Base-by-base conservation (phyloP, 106 monocot genomes). In the Iris macrosiphon region DNA sequence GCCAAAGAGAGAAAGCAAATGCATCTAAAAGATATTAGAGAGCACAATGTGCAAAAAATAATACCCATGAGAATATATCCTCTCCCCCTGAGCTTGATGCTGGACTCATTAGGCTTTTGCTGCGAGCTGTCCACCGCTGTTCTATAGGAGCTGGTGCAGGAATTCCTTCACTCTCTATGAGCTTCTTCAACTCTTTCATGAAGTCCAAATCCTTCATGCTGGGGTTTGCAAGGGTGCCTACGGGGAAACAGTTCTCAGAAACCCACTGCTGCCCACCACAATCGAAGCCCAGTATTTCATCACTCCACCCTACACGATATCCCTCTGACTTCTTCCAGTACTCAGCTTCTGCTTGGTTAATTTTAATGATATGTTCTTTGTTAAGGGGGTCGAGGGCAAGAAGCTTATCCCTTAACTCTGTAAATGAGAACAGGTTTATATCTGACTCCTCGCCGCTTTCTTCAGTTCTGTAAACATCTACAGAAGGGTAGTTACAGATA, bases 61-160 rank as follows among this genome's bases (percentile, higher is more conserved):
- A 68, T 85, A 96, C 95, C 95, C 95, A 96, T 73, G 82, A 96
- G 70, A 96, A 96, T 63, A 96, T 86, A 52, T 89, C 82, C 67
- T 89, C 76, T 60, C 82, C 71, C 38, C 55, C 46, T 20, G 73
- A 60, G 46, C 85, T 96, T 31, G 76, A 89, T 60, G 95, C 95
- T 43, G 85, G 81, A 73, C 89, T 96, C 89, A 96, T 89, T 11
- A 60, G 41, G 31, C 95, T 96, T 60, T 42, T 68, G 55, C 85
- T 96, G 56, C 79, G 18, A 64, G 85, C 85, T 19, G 89, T 89
- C 95, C 95, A 96, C 8, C 95, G 69, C 63, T 96, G 95, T 60
- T 96, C 95, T 60, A 96, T 96, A 30, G 95, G 95, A 69, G 79
- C 89, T 9, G 95, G 95, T 40, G 95, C 85, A 13, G 95, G 95